phyloP scores from a whole-genome alignment of 176 grass and related monocot genomes.

The Eragrostis curvula region DNA sequence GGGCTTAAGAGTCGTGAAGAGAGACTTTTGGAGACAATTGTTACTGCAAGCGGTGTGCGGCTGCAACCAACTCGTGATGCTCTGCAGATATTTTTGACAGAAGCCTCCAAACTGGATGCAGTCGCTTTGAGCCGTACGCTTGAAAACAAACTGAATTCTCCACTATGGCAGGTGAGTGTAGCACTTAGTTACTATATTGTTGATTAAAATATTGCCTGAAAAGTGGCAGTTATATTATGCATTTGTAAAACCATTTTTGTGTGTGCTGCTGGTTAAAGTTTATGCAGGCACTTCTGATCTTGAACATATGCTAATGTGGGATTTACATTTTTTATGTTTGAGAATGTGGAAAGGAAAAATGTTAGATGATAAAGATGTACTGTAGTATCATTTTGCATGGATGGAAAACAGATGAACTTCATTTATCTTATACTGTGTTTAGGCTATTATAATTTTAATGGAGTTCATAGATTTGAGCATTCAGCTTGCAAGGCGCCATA shows the following conservation, averaged over 20 bases:
- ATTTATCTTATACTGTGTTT: slow-evolving; percentile 5
- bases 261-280: slow-evolving; percentile 14
- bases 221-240: slow-evolving; percentile 1
- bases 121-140: slow-evolving; percentile 78
- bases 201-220: neutral
- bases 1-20: slow-evolving; percentile 80
- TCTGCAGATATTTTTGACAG: slow-evolving; percentile 77
- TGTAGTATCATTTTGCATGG: neutral
- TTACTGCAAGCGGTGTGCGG: slow-evolving; percentile 84
- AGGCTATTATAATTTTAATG: slow-evolving; percentile 25
- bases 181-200: neutral
- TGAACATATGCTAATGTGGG: neutral
- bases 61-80: slow-evolving; percentile 96
- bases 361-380: slow-evolving; percentile 18
- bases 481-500: neutral
- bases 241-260: too few relatives aligned
- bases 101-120: slow-evolving; percentile 85
- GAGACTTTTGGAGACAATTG: slow-evolving; percentile 91
- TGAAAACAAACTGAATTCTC: slow-evolving; percentile 88
- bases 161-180: slow-evolving; percentile 88
- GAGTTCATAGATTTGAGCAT: slow-evolving; percentile 7
- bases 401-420: neutral
- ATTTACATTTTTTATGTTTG: neutral
- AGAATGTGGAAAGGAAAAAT: slow-evolving; percentile 27
- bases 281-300: slow-evolving; percentile 12